phyloP scores from a whole-genome alignment of 2,329 filamentous ascomycete genomes.

The Cladorrhinum sp. region DNA sequence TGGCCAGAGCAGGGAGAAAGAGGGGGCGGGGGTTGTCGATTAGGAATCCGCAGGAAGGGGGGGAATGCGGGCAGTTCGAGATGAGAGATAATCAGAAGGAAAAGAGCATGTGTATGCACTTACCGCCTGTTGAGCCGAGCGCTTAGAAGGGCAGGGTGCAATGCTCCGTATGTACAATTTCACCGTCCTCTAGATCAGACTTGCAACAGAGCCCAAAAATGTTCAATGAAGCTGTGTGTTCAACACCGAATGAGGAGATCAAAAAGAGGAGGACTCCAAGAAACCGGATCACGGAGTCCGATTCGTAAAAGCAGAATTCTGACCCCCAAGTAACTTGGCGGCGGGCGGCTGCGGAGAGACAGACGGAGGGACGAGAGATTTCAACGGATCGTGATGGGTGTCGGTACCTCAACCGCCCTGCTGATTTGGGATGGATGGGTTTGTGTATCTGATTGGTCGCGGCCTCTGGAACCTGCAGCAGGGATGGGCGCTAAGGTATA shows the following conservation, averaged over 20 bases:
- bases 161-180: neutral
- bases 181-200: neutral
- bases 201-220: neutral
- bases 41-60: neutral
- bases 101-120: slow-evolving; percentile 17
- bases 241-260: neutral
- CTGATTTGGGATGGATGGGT: neutral
- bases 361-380: slow-evolving; percentile 9
- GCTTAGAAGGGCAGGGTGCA: slow-evolving; percentile 11
- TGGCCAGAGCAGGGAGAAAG: neutral
- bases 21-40: neutral
- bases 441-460: slow-evolving; percentile 25
- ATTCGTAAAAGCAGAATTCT: slow-evolving; percentile 13
- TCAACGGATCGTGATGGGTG: slow-evolving; percentile 24
- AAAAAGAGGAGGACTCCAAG: neutral
- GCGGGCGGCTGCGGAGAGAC: neutral
- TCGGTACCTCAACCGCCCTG: slow-evolving; percentile 26
- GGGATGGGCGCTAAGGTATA: slow-evolving; percentile 30
- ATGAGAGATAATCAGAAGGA: slow-evolving; percentile 9
- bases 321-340: neutral
- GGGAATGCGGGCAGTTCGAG: neutral
- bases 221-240: too few relatives aligned
- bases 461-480: slow-evolving; percentile 21
- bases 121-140: slow-evolving; percentile 17
- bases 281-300: slow-evolving; percentile 1